Evolutionary conservation across 2,329 filamentous ascomycete species (phyloP), one percentile per base, ranked within the genome.

Genomic region (Metarhizium sp.): DNA sequence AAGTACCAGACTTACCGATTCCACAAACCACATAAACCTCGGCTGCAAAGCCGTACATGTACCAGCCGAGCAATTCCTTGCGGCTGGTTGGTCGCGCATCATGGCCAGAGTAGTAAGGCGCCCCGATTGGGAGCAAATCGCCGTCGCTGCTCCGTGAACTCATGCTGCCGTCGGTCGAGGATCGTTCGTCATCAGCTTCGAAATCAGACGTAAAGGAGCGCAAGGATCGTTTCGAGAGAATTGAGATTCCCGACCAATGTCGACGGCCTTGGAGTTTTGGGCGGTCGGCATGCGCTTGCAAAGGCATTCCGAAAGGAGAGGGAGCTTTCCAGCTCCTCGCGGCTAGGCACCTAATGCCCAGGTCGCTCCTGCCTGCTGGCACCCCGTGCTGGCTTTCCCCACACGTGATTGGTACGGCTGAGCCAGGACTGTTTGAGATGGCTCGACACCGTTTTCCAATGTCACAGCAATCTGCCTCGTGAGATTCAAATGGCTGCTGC

Each of bases 21-120:
- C 70, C 72, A 70, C 94, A 97, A 55, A 97, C 89, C 16, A 95
- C 90, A 69, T 96, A 97, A 54, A 95, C 92, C 74, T 99, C 94
- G 20, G 92, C 91, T 29, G 94, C 94, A 78, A 95, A 97, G 46
- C 88, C 88, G 75, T 97, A 97, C 69, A 87, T 87, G 72, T 97
- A 99, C 89, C 95, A 99, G 63, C 92, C 94, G 43, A 85, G 78
- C 58, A 97, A 80, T 79, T 99, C 94, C 71, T 88, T 92, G 63
- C 75, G 75, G 69, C 89, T 96, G 10, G 94, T 97, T 55, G 88
- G 82, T n/a, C 92, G 81, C 29, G 85, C 88, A 71, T 99, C 94
- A 69, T 97, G 90, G 59, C 88, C 90, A 2, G 79, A 78, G 69
- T 95, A 96, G 56, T 82, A 78, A 54, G 81, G 70, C 58, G 61